These are phyloP conservation scores for Ephemerocybe angulata DNA, from an alignment of 768 basidiomycete species.

Conservation along the genomic window DNA sequence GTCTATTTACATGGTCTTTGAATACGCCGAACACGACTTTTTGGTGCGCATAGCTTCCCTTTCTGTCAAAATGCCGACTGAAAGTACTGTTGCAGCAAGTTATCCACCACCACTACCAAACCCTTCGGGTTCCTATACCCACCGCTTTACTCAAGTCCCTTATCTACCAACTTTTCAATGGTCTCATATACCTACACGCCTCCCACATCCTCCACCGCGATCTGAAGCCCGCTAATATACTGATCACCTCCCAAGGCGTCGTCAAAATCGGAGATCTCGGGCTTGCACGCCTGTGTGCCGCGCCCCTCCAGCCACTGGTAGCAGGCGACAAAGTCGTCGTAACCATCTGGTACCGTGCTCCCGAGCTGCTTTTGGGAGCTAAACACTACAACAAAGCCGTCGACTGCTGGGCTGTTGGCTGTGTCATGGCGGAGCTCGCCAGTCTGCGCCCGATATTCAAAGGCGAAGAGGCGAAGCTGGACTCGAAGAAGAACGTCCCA, in stretches of 20 bases:
- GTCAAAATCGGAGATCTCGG: slow-evolving; percentile 99
- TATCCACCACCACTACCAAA: slow-evolving; percentile 96
- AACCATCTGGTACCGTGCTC: slow-evolving; percentile 99
- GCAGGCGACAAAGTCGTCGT: slow-evolving; percentile 98
- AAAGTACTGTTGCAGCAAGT: slow-evolving; percentile 66
- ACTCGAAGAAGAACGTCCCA: slow-evolving; percentile 94
- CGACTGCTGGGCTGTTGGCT: slow-evolving; percentile 97
- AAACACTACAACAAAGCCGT: slow-evolving; percentile 97
- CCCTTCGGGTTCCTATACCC: slow-evolving; percentile 72
- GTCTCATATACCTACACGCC: slow-evolving; percentile 91
- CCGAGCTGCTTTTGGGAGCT: slow-evolving; percentile 92
- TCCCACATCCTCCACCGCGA: slow-evolving; percentile 95
- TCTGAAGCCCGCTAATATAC: slow-evolving; percentile 97
- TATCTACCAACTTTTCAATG: slow-evolving; percentile 91
- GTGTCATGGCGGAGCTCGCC: slow-evolving; percentile 94
- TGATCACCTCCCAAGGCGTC: slow-evolving; percentile 81
- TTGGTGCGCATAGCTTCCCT: slow-evolving; percentile 52
- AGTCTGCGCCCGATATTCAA: slow-evolving; percentile 97
- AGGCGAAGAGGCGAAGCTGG: slow-evolving; percentile 96
- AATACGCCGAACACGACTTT: slow-evolving; percentile 98
- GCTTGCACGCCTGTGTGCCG: slow-evolving; percentile 85
- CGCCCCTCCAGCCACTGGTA: slow-evolving; percentile 88
- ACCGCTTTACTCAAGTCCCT: slow-evolving; percentile 85
- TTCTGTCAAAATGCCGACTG: neutral
- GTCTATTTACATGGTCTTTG: slow-evolving; percentile 99